phyloP scores from a whole-genome alignment of 176 grass and related monocot genomes.

The Coix lacrymajobi region DNA sequence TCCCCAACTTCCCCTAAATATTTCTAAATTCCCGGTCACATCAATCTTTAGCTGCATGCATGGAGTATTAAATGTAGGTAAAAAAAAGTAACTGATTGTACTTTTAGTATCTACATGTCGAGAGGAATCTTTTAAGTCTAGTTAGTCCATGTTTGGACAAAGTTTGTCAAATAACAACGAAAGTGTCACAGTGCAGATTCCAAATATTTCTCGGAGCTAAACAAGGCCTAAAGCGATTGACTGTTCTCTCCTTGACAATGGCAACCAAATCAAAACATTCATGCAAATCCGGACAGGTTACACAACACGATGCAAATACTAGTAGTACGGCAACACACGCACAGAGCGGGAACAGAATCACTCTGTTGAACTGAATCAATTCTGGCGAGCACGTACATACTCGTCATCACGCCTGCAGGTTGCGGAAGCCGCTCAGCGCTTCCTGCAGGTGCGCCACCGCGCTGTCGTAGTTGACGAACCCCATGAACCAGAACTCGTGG shows the following conservation, averaged over 20 bases:
- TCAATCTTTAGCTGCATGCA: too few species aligned
- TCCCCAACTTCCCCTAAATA: too few species aligned
- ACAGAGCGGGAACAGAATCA: not conserved
- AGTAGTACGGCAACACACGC: not conserved
- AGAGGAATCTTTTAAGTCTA: too few species aligned
- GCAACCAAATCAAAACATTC: not conserved
- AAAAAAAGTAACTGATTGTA: too few species aligned
- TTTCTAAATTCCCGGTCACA: too few species aligned
- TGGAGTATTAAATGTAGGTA: too few species aligned
- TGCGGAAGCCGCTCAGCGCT: conserved; percentile 29
- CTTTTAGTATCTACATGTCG: too few species aligned
- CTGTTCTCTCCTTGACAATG: not conserved
- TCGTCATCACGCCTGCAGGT: conserved; percentile 15
- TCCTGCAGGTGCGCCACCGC: conserved; percentile 59
- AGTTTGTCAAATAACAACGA: too few species aligned
- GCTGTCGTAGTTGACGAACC: conserved; percentile 74
- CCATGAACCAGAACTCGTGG: conserved; percentile 89
- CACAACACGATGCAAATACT: not conserved
- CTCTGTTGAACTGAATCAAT: not conserved
- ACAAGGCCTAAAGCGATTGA: not conserved
- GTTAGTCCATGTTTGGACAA: too few species aligned
- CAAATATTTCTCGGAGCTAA: too few species aligned
- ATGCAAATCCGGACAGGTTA: not conserved
- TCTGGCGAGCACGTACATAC: not conserved
- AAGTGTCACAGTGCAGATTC: too few species aligned